Conservation (phyloP, 192 early-diverging fungal genomes). For the Ambispora gerdemannii region DNA sequence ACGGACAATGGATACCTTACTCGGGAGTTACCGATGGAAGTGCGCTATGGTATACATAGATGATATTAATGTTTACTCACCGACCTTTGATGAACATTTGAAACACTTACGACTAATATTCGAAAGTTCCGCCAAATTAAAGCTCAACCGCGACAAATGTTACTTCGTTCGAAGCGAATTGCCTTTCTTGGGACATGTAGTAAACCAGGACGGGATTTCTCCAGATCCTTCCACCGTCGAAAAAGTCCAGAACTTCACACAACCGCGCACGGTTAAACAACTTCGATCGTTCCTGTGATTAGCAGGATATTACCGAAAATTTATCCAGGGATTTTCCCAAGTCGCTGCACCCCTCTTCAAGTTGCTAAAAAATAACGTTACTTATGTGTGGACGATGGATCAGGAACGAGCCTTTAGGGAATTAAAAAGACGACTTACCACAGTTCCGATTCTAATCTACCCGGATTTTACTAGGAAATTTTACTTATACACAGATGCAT, state of each 20-base stretch:
- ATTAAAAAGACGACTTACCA: not conserved
- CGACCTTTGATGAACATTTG: constrained; percentile 31
- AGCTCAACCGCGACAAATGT: constrained; percentile 11
- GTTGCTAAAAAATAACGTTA: no score
- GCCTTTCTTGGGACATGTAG: constrained; percentile 22
- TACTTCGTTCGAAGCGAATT: not conserved
- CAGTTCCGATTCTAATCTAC: not conserved
- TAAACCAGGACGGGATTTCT: not conserved
- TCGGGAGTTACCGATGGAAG: constrained; percentile 28
- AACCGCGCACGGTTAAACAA: constrained; percentile 3
- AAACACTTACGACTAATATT: constrained; percentile 4
- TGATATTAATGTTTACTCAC: no score
- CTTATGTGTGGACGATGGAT: not conserved
- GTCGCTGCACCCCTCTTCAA: not conserved
- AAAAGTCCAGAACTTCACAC: not conserved
- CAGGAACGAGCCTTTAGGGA: not conserved
- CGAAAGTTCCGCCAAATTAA: not conserved
- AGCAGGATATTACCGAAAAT: no score
- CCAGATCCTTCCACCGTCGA: constrained; percentile 5
- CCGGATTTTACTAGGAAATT: not conserved
- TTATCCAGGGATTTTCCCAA: no score
- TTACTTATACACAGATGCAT: not conserved
- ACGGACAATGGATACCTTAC: constrained; percentile 39
- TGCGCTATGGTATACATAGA: constrained; percentile 40
- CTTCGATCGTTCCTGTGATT: no score